Evolutionary conservation across 116 monocot species (phyloP).

Genomic region (Posidonia oceanica): DNA sequence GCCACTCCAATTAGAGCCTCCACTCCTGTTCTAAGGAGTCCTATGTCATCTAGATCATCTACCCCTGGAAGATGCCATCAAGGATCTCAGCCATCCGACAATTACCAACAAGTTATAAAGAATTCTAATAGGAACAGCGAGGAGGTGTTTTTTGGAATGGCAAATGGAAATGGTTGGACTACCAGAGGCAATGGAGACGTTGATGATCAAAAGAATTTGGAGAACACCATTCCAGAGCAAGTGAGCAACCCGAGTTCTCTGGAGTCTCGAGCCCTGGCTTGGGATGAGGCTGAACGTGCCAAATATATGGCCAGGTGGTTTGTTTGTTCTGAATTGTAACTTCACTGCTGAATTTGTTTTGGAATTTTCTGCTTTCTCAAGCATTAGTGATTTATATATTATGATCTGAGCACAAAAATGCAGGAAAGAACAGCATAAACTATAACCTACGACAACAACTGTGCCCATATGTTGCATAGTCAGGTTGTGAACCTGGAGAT

Average conservation of each 20-base stretch:
- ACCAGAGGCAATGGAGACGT: conserved; percentile 11
- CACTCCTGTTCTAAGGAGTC: conserved; percentile 58
- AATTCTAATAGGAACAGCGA: conserved; percentile 27
- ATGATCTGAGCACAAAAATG: too few species aligned
- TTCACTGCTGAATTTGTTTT: background rate
- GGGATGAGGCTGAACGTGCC: conserved; percentile 91
- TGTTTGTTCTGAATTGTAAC: background rate
- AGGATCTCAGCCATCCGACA: conserved; percentile 14
- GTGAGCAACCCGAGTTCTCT: conserved; percentile 23
- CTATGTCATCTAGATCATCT: conserved; percentile 56
- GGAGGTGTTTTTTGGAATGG: background rate
- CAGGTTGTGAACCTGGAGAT: too few species aligned
- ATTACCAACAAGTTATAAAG: conserved; percentile 20
- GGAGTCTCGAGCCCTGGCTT: conserved; percentile 62
- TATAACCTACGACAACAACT: too few species aligned
- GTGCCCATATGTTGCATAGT: too few species aligned
- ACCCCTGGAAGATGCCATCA: conserved; percentile 32
- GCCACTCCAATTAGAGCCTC: conserved; percentile 57
- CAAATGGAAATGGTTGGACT: conserved; percentile 4
- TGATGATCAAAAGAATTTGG: conserved; percentile 11
- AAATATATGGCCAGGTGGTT: conserved; percentile 92
- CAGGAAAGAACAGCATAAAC: too few species aligned
- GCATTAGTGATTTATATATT: too few species aligned
- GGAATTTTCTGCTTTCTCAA: too few species aligned
- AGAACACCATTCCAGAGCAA: background rate